Conservation (phyloP, 495 filamentous ascomycete genomes). For the Podospora sp. region DNA sequence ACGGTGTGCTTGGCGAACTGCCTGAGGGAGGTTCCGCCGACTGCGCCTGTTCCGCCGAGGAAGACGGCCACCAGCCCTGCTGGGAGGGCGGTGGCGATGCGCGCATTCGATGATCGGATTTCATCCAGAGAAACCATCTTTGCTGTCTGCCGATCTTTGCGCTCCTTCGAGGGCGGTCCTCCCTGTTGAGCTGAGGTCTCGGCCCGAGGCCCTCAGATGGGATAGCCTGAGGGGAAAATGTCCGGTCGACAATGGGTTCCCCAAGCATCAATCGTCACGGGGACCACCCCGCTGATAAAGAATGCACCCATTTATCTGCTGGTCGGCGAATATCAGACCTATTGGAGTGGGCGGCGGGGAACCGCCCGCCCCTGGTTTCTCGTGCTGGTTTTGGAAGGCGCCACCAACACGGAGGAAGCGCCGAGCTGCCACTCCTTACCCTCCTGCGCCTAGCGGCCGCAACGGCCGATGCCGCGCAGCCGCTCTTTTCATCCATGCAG, state of each 20-base stretch:
- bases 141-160: background rate
- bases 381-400: background rate
- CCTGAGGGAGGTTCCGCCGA: slow-evolving; percentile 62
- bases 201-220: background rate
- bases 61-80: slow-evolving; percentile 56
- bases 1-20: slow-evolving; percentile 55
- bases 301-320: background rate
- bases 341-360: background rate
- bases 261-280: background rate
- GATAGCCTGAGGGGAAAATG: background rate
- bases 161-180: slow-evolving; percentile 13
- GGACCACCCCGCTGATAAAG: background rate
- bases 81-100: slow-evolving; percentile 43
- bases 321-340: background rate
- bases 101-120: slow-evolving; percentile 43
- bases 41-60: slow-evolving; percentile 67
- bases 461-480: background rate
- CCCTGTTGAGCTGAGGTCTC: slow-evolving; percentile 1
- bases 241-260: background rate
- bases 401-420: slow-evolving; percentile 1
- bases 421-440: background rate
- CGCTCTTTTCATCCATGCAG: background rate
- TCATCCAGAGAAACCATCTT: slow-evolving; percentile 43
- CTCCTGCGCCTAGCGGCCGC: background rate
- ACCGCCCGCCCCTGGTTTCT: background rate